Percentiles rank a stretch among this genome's conserved stretches.
phyloP scores from a whole-genome alignment of 768 basidiomycete genomes.

The Dacryopinax primogenitus region DNA sequence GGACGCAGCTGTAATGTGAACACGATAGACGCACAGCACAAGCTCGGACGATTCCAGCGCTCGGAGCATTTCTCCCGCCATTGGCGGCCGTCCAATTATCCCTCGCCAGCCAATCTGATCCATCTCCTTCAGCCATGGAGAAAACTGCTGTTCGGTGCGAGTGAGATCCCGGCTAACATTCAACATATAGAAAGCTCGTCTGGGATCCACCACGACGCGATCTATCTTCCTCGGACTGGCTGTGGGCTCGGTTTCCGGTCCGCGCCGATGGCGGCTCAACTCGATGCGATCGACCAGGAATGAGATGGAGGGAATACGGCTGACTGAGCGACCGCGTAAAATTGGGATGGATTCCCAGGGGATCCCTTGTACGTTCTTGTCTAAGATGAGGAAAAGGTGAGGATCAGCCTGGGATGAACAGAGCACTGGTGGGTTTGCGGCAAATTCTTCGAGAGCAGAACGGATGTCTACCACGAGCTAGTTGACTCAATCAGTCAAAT shows the following conservation, averaged over 20 bases:
- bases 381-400: constrained; percentile 79
- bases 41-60: constrained; percentile 66
- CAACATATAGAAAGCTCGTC: constrained; percentile 66
- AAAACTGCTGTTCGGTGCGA: constrained; percentile 71
- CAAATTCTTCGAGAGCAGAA: constrained; percentile 58
- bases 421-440: constrained; percentile 28
- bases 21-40: constrained; percentile 59
- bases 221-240: constrained; percentile 24
- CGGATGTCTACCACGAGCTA: constrained; percentile 64
- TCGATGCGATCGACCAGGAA: constrained; percentile 76
- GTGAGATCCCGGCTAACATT: constrained; percentile 87
- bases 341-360: constrained; percentile 95
- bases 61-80: constrained; percentile 68
- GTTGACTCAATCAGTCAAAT: neutral
- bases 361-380: constrained; percentile 74
- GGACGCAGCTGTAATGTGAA: constrained; percentile 3
- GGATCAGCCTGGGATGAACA: constrained; percentile 34
- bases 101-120: constrained; percentile 69
- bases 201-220: constrained; percentile 47
- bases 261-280: constrained; percentile 40
- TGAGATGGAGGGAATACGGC: constrained; percentile 79
- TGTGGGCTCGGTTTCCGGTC: constrained; percentile 14
- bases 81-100: constrained; percentile 57
- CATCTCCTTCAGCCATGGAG: constrained; percentile 65
- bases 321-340: constrained; percentile 70